Evolutionary conservation across 164 flowering plant species (phyloP).

Genomic region (Piper longum): DNA sequence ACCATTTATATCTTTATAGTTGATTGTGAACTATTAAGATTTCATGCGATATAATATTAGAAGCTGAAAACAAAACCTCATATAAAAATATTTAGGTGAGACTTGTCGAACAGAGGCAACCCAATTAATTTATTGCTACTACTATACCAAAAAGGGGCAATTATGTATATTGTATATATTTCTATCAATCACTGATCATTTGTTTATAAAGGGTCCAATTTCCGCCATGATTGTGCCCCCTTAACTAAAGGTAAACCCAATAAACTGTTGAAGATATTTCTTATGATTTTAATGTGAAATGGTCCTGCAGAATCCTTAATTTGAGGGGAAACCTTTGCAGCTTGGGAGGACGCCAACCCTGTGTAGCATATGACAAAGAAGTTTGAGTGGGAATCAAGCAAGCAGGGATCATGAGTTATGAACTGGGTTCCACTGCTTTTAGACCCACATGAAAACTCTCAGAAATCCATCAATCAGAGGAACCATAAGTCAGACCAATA

Average conservation of each 20-base stretch:
- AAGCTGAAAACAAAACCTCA: no score
- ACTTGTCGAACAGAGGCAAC: no score
- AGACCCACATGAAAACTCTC: conserved; percentile 2
- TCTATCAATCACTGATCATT: neutral
- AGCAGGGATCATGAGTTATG: neutral
- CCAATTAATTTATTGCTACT: no score
- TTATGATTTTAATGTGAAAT: neutral
- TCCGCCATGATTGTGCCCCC: neutral
- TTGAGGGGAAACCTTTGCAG: conserved; percentile 1
- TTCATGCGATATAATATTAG: no score
- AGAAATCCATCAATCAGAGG: neutral
- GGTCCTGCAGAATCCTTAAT: conserved; percentile 5
- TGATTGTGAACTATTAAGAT: no score
- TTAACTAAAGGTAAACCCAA: neutral
- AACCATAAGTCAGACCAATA: neutral
- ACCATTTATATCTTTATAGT: no score
- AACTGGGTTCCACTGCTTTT: neutral
- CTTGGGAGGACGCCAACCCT: conserved; percentile 1
- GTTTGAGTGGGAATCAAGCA: neutral
- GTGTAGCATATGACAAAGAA: conserved; percentile 1
- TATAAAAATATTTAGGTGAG: no score
- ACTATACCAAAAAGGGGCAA: neutral
- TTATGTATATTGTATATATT: neutral
- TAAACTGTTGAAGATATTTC: no score
- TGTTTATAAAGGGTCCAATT: neutral